Base-by-base conservation (phyloP, 1,139 yeast genomes). In the Candida sp. region DNA sequence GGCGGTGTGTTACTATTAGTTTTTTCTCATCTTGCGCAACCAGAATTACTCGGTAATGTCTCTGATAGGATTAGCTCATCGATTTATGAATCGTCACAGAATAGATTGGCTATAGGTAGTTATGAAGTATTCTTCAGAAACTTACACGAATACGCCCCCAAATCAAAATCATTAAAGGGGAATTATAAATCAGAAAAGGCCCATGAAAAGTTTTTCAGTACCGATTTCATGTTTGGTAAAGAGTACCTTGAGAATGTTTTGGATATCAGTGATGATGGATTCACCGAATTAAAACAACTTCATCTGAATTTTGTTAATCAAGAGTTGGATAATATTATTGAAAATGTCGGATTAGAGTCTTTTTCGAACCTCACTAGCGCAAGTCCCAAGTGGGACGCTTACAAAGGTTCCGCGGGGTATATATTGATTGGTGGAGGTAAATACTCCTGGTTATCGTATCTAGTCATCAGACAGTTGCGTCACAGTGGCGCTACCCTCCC, bases 371-470 rank as follows among this genome's bases (percentile, higher is more conserved):
- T 68, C n/a, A 50, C 66, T 32, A 52, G 59, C 22, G 42, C 61
- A 5, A 74, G 69, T 48, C 60, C 64, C 2, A 69, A 63, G 41
- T 73, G 78, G 78, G 48, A 51, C 3, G 39, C 46, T 1, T 73
- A 70, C 53, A 50, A 58, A n/a, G 69, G 64, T 0, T 57, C 71
- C 1, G 51, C 60, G 21, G 79, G 79, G 5, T 68, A 66, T 50
- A 76, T 73, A 1, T 44, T 73, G 38, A 66, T 73, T 35, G 79
- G 79, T 2, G 79, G 79, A 5, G 75, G 75, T 2, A 50, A 64
- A 48, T 73, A 65, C 51, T 64, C 68, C 47, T 73, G 78, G 78
- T 60, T 73, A 43, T 63, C 77, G 11, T 72, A 62, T 49, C 61
- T 73, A 45, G 77, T 71, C 3, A 69, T 73, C 35, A 62, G 60